Conservation (phyloP, 176 grass and related monocot species). For the Oryza australiensis region DNA sequence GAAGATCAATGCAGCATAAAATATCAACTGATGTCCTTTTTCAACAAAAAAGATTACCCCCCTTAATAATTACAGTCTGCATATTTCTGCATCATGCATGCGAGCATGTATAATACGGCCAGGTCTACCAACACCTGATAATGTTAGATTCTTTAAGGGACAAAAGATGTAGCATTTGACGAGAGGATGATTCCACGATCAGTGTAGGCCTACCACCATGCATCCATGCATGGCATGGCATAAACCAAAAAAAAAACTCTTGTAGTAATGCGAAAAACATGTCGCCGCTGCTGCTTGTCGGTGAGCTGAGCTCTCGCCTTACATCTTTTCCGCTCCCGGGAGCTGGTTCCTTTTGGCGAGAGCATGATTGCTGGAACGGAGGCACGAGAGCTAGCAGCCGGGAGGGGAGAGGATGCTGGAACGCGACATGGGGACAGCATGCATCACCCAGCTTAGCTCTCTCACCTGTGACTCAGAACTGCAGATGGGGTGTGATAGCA, state of each 20-base stretch:
- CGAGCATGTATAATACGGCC: no score
- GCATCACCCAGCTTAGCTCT: neutral
- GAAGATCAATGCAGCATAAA: no score
- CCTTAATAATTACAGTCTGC: no score
- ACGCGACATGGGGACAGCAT: conserved; percentile 5
- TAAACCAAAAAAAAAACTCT: neutral
- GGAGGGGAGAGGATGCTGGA: neutral
- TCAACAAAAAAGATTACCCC: no score
- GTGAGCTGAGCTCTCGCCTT: neutral
- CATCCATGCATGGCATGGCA: neutral
- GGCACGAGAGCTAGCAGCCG: neutral
- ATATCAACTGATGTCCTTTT: no score
- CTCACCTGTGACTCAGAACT: neutral
- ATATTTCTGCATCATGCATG: no score
- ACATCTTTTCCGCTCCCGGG: neutral
- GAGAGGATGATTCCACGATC: neutral
- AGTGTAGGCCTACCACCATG: neutral
- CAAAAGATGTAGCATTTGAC: conserved; percentile 5
- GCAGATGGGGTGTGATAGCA: neutral
- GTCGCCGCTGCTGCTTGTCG: conserved; percentile 13
- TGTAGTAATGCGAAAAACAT: neutral
- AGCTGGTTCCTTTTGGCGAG: conserved; percentile 28
- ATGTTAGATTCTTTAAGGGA: neutral
- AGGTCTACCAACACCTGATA: no score
- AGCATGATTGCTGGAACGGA: conserved; percentile 47